Evolutionary conservation across 352 stramenopile genomes (phyloP), one percentile per base, ranked within the genome.

Genomic region (Phytopythium delawarense): DNA sequence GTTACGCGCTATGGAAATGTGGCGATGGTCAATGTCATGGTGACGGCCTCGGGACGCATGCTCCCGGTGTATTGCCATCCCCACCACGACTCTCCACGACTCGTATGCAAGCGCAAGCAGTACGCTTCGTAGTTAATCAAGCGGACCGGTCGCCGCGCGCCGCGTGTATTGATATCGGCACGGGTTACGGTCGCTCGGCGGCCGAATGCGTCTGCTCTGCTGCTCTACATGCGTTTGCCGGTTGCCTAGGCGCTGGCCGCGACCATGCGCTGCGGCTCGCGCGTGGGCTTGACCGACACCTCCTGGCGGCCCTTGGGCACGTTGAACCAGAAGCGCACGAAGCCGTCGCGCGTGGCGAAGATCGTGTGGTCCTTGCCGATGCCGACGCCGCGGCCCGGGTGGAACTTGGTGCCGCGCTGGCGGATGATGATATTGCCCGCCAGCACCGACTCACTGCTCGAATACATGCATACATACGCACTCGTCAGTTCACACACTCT

Each of bases 341-440:
- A 92, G 50, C 93, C 94, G 32, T 93, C 80, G 45, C 75, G 75
- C 49, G 84, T 88, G 42, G 92, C 90, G 70, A 94, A 98, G 64
- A 98, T 91, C 46, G 94, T 98, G 77, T 98, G 89, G 78, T 98
- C 94, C 77, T 92, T 96, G 69, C 94, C 94, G 35, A 98, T 80
- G 32, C 95, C 95, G 37, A 99, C 96, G 57, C 97, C 97, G 12
- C 94, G 90, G 52, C 96, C 96, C 35, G 87, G 72, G 71, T 98
- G 88, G 79, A 97, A 99, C 71, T 97, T 98, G 65, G 89, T 98
- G 46, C 97, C 97, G 53, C 97, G 87, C 81, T 99, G 97, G 55
- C 97, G 84, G 46, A 99, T 96, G 63, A 99, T 98, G 71, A 99
- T 99, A 66, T 98, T 98, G 64, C 97, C 97, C 51, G 94, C 72